Evolutionary conservation across 352 stramenopile species (phyloP).

Genomic region (Albugo laibachii): DNA sequence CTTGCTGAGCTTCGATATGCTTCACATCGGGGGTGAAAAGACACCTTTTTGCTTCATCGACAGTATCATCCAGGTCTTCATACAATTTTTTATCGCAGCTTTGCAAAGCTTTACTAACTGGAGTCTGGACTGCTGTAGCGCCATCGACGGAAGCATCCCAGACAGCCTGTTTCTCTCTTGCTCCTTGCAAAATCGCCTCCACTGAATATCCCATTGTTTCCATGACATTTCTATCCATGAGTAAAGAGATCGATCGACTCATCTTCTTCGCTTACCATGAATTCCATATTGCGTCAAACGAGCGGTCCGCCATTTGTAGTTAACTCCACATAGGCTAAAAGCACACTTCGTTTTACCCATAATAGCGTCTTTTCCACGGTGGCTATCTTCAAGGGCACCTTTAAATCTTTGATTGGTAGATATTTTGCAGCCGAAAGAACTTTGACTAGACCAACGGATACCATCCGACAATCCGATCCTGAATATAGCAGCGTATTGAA

Average conservation of each 20-base stretch:
- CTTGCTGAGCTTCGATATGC: not conserved
- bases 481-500: not conserved
- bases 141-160: not conserved
- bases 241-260: no score
- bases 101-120: not conserved
- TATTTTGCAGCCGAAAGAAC: no score
- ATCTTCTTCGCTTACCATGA: no score
- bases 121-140: not conserved
- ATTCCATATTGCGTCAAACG: no score
- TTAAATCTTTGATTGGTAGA: no score
- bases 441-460: no score
- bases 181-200: not conserved
- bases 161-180: not conserved
- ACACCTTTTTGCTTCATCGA: not conserved
- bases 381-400: no score
- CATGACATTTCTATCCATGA: not conserved
- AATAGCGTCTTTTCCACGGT: no score
- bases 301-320: no score
- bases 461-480: not conserved
- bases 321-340: no score
- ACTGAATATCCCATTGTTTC: not conserved
- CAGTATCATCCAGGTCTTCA: not conserved
- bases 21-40: not conserved
- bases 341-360: no score
- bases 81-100: not conserved